Conservation (phyloP, 495 filamentous ascomycete species). For the Neurospora sp. region DNA sequence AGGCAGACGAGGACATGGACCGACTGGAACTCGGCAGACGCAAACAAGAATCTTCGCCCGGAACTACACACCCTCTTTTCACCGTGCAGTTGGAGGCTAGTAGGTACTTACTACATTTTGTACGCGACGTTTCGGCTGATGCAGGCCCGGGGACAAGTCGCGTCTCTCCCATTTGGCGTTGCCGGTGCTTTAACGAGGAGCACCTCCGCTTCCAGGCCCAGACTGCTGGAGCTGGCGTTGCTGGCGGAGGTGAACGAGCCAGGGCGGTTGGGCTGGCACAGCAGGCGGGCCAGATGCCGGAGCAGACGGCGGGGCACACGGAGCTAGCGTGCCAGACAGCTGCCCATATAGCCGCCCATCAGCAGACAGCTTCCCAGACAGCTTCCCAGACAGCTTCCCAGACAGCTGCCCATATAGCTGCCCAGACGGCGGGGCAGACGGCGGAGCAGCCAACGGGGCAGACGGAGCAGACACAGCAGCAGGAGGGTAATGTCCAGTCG, state of each 20-base stretch:
- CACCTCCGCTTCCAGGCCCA: background rate
- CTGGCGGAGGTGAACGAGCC: background rate
- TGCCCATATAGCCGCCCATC: no score
- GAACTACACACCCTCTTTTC: background rate
- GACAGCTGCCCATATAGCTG: no score
- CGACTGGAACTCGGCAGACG: background rate
- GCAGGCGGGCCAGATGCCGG: background rate
- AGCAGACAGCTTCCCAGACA: no score
- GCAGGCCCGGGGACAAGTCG: background rate
- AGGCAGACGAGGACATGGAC: no score
- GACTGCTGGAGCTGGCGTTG: background rate
- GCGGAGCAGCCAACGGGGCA: background rate
- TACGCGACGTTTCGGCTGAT: background rate
- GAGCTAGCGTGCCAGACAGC: no score
- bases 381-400: no score
- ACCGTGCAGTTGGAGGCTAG: background rate
- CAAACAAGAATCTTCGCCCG: background rate
- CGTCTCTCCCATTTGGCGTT: background rate
- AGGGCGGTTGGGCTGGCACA: background rate
- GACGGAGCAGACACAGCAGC: background rate
- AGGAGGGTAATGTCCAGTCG: background rate
- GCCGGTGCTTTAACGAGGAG: background rate
- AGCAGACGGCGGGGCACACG: background rate
- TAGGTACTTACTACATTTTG: background rate
- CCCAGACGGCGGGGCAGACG: no score